Evolutionary conservation across 768 basidiomycete species (phyloP), one percentile per base, ranked within the genome.

Genomic region (Tylopilus sp.): DNA sequence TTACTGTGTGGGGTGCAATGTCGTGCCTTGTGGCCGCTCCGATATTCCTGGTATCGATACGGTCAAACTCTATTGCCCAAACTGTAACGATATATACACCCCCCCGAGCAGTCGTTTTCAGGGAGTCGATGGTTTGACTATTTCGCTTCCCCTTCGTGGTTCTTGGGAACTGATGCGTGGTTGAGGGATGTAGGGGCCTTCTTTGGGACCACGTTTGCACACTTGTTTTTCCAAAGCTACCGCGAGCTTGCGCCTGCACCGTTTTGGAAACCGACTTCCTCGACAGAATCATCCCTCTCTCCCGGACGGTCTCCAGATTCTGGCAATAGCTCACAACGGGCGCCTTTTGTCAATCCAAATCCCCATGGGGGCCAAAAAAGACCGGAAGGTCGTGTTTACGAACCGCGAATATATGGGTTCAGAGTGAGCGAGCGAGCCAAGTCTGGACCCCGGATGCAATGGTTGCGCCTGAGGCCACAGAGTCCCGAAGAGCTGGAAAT

Each of bases 171-270:
- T 48, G 52, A 60, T 25, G 50, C 42, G 44, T 21, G 56, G 57
- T 56, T 35, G 57, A 61, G 51, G 56, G 56, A 57, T 53, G 31
- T 56, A 98, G 95, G 95, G 56, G 97, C 97, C 11, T 99, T 98
- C 75, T 99, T 99, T 74, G 97, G 97, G 20, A 98, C 95, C 0
- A 98, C 95, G n/a, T 99, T 99, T 69, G 79, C 95, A 1, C 94
- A 98, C 63, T 78, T 99, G 22, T 95, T 98, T 74, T 98, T 98
- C 79, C 94, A 98, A 66, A 94, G 90, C 56, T 98, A 95, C 73
- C 89, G 91, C 22, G 93, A 95, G 67, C 80, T 95, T n/a, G 84
- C 91, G 9, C 90, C 95, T 0, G 91, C 92, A 22, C 92, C 95
- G 2, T 98, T 93, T 73, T 94, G 83, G 81, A 90, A 88, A 57